Base-by-base conservation (phyloP, 805 yeast species). In the Candida qinlingensis region DNA sequence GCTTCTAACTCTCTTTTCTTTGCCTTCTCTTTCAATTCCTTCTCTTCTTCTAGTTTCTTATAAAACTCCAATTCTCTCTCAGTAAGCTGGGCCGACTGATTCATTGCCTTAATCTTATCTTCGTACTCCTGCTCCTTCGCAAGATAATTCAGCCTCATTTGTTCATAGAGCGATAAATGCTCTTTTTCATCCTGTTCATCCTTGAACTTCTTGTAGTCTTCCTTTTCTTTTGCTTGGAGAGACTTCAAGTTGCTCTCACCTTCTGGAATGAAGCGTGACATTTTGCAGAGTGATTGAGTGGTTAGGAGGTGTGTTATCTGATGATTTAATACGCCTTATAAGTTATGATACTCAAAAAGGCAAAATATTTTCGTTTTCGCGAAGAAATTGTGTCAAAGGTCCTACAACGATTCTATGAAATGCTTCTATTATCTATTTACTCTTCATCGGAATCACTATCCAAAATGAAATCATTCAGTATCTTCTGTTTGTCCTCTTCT, bases 391-490 rank as follows among this genome's bases (percentile, higher is more conserved):
- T 19, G 19, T 19, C 19, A 19, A 19, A 19, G 19, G 19, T 19
- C 19, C 3, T 19, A 10, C 4, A 7, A 13, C 31, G 5, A 33
- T 27, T 19, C 19, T 37, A 27, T 37, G 19, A 19, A 25, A 19
- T 9, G 13, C 27, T 34, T 34, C 37, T 28, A 30, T 29, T 4
- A 11, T 45, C 45, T 11, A 8, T 12, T 35, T 30, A 34, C 13
- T 28, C 49, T 27, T 49, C 57, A 8, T 66, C 68, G 30, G 65
- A 72, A 44, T 74, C 78, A 5, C 50, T 51, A 2, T 66, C 65
- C 31, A 81, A 61, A 5, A 72, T 67, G 53, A 63, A 83, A 59
- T 81, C 82, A 38, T 76, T 65, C 11, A 83, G 50, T 0, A 78
- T 63, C 9, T 66, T 66, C 19, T 70, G 55, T 49, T 68, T 60